These are phyloP conservation scores for Solanum paucissectum DNA, from an alignment of 257 asterid species.

Conservation along the genomic window DNA sequence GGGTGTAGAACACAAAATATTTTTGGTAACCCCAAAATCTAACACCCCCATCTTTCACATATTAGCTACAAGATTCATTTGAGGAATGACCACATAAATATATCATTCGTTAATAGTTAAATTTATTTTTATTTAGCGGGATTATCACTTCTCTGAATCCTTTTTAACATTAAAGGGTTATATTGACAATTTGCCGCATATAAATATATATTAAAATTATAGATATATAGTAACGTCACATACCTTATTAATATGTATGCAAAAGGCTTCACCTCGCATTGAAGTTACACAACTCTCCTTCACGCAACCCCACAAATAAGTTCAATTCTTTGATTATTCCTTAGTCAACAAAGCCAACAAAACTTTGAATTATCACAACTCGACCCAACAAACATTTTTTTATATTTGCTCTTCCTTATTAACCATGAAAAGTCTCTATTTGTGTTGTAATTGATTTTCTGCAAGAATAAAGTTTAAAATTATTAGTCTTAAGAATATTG, in stretches of 20 bases:
- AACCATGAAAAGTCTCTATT: too few relatives aligned
- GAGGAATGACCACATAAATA: background rate
- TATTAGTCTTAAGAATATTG: too few relatives aligned
- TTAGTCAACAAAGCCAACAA: background rate
- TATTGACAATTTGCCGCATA: background rate
- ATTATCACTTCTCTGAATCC: background rate
- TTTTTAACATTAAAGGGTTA: background rate
- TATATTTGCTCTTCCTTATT: too few relatives aligned
- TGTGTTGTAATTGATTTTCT: too few relatives aligned
- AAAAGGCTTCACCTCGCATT: too few relatives aligned
- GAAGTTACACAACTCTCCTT: too few relatives aligned
- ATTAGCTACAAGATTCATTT: background rate
- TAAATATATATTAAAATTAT: too few relatives aligned
- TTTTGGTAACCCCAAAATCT: background rate
- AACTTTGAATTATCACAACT: background rate
- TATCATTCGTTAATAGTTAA: too few relatives aligned
- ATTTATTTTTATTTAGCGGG: too few relatives aligned
- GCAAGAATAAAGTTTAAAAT: too few relatives aligned
- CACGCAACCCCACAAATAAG: too few relatives aligned
- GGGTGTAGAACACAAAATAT: background rate
- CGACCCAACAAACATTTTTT: background rate
- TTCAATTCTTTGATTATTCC: background rate
- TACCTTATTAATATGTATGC: background rate
- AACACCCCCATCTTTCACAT: background rate
- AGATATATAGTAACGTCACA: background rate